Evolutionary conservation across 257 asterid genomes (phyloP), one percentile per base, ranked within the genome.

Genomic region (Leptodermis oblonga): DNA sequence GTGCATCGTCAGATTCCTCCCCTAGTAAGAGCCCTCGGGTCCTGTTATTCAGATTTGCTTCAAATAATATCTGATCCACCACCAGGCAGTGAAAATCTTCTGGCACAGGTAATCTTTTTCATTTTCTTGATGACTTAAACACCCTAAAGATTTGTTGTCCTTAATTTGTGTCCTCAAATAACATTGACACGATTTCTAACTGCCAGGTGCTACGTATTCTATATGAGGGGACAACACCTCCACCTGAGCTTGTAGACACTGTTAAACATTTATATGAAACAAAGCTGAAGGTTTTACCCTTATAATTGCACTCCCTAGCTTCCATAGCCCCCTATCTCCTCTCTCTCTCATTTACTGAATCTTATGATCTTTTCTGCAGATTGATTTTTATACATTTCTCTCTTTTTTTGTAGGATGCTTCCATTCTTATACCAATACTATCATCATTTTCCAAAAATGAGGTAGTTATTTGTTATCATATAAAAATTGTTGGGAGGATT

Each of bases 371-470:
- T 61, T 62, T 42, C 60, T 30, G 68, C 67, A 46, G 61, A 1
- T 45, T 70, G 31, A 68, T 72, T 67, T 78, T 71, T 59, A 80
- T 42, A 69, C n/a, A 34, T 46, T 65, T 22, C 79, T 54, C 34
- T 25, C 52, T 58, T 74, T 79, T 67, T 56, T 73, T 81, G 86
- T 91, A 94, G 99, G 99, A 94, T 79, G 97, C 97, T 73, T 61
- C 90, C 69, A 84, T 94, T 76, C 99, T 94, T 76, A 87, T 94
- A 63, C 99, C 99, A 52, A 75, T 94, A 63, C 74, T 94, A 42
- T 85, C 99, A 6, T 92, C 96, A 52, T 90, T 89, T 85, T 86
- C 99, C 31, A 91, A 82, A 84, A 86, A 85, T 42, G 99, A 94
- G 97, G 99, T 94, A 73, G 20, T 69, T 66, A 26, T 14, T 94